Evolutionary conservation across 1,284 basidiomycete genomes (phyloP).

Genomic region (Megacollybia platyphylla): DNA sequence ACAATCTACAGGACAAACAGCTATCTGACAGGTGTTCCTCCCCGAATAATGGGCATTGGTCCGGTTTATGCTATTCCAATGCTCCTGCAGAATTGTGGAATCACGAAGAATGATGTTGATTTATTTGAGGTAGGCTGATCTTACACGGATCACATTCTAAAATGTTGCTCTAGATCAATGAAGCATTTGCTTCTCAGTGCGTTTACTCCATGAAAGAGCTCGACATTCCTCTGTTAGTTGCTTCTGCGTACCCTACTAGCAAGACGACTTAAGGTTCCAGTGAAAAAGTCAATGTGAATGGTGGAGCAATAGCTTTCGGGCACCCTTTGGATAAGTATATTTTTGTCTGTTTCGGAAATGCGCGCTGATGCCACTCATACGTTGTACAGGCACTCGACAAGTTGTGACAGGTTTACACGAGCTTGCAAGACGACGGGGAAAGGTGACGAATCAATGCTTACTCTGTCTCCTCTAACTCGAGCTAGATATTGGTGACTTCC

Average conservation of each 20-base stretch:
- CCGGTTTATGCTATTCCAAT: constrained; percentile 63
- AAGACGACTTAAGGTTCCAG: constrained; percentile 10
- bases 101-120: constrained; percentile 65
- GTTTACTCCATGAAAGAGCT: constrained; percentile 73
- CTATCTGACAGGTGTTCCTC: constrained; percentile 40
- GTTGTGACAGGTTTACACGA: constrained; percentile 83
- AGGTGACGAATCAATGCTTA: constrained; percentile 31
- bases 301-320: constrained; percentile 83
- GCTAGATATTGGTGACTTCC: constrained; percentile 63
- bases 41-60: constrained; percentile 79
- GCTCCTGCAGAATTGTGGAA: constrained; percentile 50
- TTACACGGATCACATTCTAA: not conserved
- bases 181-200: constrained; percentile 84
- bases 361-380: constrained; percentile 22
- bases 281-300: constrained; percentile 75
- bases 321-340: constrained; percentile 70
- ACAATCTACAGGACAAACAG: not conserved
- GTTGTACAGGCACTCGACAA: constrained; percentile 81
- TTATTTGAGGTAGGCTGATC: constrained; percentile 53
- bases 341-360: constrained; percentile 5
- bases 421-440: constrained; percentile 63
- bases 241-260: not conserved
- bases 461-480: not conserved
- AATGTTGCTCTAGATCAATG: constrained; percentile 58
- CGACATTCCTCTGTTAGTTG: constrained; percentile 32